phyloP scores from a whole-genome alignment of 2,329 filamentous ascomycete species.

The Magnaporthiopsis poae region DNA sequence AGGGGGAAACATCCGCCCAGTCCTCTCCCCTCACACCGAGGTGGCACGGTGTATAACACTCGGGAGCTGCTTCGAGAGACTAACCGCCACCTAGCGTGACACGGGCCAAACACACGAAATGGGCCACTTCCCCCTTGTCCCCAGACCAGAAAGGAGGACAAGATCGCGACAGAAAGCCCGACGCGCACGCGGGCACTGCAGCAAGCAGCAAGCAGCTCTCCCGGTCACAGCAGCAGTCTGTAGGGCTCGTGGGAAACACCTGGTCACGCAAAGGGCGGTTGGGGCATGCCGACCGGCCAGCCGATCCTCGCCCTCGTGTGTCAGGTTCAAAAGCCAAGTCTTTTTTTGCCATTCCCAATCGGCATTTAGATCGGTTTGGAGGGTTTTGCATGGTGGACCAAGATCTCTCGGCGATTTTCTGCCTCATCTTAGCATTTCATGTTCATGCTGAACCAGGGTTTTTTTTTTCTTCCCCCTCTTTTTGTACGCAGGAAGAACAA shows the following conservation, averaged over 20 bases:
- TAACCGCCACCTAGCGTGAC: neutral
- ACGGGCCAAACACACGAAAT: neutral
- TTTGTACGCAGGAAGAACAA: too few species aligned
- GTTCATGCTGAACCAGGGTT: neutral
- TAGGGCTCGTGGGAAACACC: neutral
- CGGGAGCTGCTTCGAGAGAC: neutral
- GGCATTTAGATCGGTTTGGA: neutral
- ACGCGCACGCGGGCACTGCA: slow-evolving; percentile 5
- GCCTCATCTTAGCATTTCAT: neutral
- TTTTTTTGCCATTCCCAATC: neutral
- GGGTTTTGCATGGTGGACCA: neutral
- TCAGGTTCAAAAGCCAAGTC: too few species aligned
- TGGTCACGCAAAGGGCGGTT: neutral
- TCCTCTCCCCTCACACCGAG: neutral
- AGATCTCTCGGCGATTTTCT: neutral
- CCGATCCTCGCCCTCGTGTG: too few species aligned
- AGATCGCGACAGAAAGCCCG: neutral
- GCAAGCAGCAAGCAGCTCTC: slow-evolving; percentile 7
- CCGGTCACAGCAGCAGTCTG: neutral
- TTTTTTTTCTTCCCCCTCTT: too few species aligned
- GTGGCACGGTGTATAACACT: neutral
- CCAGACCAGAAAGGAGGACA: too few species aligned
- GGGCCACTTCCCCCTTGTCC: neutral
- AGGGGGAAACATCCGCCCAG: neutral
- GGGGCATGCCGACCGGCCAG: too few species aligned